Evolutionary conservation across 2,329 filamentous ascomycete genomes (phyloP).

Genomic region (Nectriaceae sp.): DNA sequence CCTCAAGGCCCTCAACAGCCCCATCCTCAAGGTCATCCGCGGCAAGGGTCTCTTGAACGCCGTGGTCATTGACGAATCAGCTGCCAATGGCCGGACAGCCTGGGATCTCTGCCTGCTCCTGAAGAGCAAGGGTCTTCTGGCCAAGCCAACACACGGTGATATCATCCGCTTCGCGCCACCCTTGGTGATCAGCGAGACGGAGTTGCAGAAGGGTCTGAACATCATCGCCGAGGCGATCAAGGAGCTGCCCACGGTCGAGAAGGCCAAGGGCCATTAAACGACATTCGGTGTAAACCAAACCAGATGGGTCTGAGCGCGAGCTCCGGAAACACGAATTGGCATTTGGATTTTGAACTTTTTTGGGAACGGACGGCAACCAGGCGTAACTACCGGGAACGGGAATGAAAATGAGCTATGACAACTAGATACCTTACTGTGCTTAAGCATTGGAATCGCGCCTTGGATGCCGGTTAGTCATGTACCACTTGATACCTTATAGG

Average conservation of each 20-base stretch:
- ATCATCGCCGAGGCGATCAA: constrained; percentile 82
- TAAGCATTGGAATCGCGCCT: background rate
- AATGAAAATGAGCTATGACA: constrained; percentile 23
- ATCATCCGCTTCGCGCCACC: constrained; percentile 98
- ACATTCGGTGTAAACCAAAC: constrained; percentile 2
- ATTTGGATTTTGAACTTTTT: constrained; percentile 16
- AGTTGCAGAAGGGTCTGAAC: constrained; percentile 74
- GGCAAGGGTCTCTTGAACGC: constrained; percentile 96
- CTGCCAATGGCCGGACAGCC: constrained; percentile 81
- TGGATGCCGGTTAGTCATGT: background rate
- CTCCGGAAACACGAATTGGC: constrained; percentile 20
- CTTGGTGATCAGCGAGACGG: constrained; percentile 86
- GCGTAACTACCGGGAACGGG: constrained; percentile 12
- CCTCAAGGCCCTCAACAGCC: constrained; percentile 72
- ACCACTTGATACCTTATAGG: background rate
- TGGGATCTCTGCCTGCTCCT: constrained; percentile 97
- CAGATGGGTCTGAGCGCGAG: constrained; percentile 22
- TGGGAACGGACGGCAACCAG: constrained; percentile 5
- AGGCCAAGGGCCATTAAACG: constrained; percentile 39
- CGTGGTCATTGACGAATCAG: constrained; percentile 89
- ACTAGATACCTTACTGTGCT: background rate
- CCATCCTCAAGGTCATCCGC: constrained; percentile 79
- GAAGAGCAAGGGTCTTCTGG: constrained; percentile 93
- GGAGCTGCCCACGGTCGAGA: constrained; percentile 69
- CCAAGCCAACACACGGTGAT: constrained; percentile 97